phyloP scores from a whole-genome alignment of 2,329 filamentous ascomycete species.

The Apiospora sp. region DNA sequence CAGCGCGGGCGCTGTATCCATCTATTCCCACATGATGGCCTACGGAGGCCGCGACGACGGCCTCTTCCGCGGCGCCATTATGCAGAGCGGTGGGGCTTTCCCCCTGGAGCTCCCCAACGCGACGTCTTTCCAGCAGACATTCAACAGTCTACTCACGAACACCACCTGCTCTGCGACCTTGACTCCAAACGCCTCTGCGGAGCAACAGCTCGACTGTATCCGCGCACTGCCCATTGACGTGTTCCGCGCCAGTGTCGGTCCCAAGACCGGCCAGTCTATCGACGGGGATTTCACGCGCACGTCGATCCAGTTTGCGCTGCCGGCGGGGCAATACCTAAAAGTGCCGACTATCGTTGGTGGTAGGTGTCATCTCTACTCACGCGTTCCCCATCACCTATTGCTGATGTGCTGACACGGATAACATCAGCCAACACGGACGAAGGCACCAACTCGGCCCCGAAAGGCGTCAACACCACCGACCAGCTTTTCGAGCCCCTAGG shows the following conservation, averaged over 20 bases:
- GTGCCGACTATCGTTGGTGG: not conserved
- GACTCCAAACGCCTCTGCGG: not conserved
- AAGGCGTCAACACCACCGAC: not conserved
- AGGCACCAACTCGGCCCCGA: constrained; percentile 41
- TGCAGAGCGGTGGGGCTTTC: constrained; percentile 56
- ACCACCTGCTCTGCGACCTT: constrained; percentile 43
- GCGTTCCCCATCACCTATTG: not conserved
- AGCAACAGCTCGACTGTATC: constrained; percentile 10
- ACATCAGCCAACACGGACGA: constrained; percentile 36
- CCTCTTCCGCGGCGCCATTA: constrained; percentile 61
- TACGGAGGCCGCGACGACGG: constrained; percentile 64
- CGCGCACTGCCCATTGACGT: not conserved
- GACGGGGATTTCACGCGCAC: constrained; percentile 23
- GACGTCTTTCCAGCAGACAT: constrained; percentile 44
- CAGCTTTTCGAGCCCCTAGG: constrained; percentile 17
- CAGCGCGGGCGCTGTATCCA: constrained; percentile 51
- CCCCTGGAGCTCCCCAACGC: constrained; percentile 41
- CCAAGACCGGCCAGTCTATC: constrained; percentile 20
- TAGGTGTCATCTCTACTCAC: not conserved
- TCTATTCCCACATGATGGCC: constrained; percentile 47
- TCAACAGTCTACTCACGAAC: constrained; percentile 45
- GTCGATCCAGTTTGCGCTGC: constrained; percentile 20
- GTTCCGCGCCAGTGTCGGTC: not conserved
- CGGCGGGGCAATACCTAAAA: not conserved
- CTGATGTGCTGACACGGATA: not conserved